A percentile compares a stretch with the other conserved stretches of the same genome.
Conservation (phyloP, 1,284 basidiomycete species). For the Pyrrhoderma lamaoense region DNA sequence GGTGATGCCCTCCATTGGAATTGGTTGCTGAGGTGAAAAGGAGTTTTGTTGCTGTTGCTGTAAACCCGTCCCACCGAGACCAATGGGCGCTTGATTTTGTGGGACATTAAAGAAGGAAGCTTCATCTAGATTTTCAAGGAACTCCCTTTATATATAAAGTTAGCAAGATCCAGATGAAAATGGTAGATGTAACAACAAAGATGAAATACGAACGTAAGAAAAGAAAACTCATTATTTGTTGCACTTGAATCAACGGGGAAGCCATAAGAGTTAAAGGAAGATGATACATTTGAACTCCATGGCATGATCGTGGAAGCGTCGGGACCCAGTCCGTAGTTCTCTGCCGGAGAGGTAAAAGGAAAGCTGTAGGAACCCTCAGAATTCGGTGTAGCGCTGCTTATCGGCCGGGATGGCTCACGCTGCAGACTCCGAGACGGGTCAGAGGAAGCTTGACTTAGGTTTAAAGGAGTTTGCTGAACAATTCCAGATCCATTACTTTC, state of each 20-base stretch:
- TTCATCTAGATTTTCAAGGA: constrained; percentile 72
- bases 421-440: constrained; percentile 14
- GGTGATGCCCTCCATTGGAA: too few relatives aligned
- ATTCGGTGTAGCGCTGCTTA: constrained; percentile 1
- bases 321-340: constrained; percentile 13
- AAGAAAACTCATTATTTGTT: constrained; percentile 62
- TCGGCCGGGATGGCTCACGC: constrained; percentile 11
- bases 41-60: constrained; percentile 13
- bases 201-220: constrained; percentile 54
- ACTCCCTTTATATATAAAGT: constrained; percentile 46
- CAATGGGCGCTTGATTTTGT: constrained; percentile 30
- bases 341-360: constrained; percentile 6
- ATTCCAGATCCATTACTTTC: neutral
- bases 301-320: constrained; percentile 18
- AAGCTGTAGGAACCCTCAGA: constrained; percentile 2
- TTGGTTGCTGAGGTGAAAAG: neutral
- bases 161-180: neutral
- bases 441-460: neutral
- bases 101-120: constrained; percentile 57
- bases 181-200: neutral
- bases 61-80: neutral
- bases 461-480: neutral
- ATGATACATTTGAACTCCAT: constrained; percentile 7
- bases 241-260: constrained; percentile 8
- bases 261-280: constrained; percentile 6